Percentiles rank a stretch among this genome's conserved stretches.
phyloP scores from a whole-genome alignment of 352 stramenopile genomes.

The Globisporangium recalcitrans region DNA sequence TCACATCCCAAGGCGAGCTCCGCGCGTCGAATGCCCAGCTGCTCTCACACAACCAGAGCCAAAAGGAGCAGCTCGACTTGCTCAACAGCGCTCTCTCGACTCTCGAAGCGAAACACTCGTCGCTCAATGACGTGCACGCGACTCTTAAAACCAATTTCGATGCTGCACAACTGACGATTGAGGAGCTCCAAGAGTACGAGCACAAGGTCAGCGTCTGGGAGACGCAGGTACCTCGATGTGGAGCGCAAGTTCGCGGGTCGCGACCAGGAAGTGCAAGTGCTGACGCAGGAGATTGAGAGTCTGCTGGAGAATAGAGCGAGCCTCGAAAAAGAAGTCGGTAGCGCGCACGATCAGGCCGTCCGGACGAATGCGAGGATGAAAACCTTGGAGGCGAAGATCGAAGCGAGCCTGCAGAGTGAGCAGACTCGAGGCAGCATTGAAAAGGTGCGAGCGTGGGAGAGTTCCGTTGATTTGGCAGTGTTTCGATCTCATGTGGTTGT shows the following conservation, averaged over 20 bases:
- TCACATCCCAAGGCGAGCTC: conserved; percentile 30
- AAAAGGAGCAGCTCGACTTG: conserved; percentile 31
- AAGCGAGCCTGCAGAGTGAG: conserved; percentile 25
- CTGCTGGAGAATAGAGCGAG: conserved; percentile 20
- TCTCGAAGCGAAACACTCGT: conserved; percentile 34
- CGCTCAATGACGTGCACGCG: conserved; percentile 25
- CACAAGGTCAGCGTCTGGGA: conserved; percentile 36
- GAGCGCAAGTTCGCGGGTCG: conserved; percentile 22
- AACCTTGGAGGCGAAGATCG: conserved; percentile 40
- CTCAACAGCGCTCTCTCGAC: conserved; percentile 32
- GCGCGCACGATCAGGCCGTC: conserved; percentile 46
- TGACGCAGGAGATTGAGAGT: conserved; percentile 20
- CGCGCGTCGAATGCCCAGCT: conserved; percentile 28
- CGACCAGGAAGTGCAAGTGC: conserved; percentile 22
- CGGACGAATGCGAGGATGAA: conserved; percentile 35
- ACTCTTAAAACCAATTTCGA: conserved; percentile 29
- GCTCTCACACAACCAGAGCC: conserved; percentile 19
- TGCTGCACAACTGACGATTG: conserved; percentile 26
- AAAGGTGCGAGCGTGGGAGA: conserved; percentile 14
- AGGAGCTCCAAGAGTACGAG: conserved; percentile 42
- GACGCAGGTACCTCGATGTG: conserved; percentile 24
- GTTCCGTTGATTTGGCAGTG: neutral
- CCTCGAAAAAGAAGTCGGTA: conserved; percentile 33
- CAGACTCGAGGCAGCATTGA: conserved; percentile 12
- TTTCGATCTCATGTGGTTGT: neutral